phyloP scores from a whole-genome alignment of 257 asterid species.

The Asclepias syriaca region DNA sequence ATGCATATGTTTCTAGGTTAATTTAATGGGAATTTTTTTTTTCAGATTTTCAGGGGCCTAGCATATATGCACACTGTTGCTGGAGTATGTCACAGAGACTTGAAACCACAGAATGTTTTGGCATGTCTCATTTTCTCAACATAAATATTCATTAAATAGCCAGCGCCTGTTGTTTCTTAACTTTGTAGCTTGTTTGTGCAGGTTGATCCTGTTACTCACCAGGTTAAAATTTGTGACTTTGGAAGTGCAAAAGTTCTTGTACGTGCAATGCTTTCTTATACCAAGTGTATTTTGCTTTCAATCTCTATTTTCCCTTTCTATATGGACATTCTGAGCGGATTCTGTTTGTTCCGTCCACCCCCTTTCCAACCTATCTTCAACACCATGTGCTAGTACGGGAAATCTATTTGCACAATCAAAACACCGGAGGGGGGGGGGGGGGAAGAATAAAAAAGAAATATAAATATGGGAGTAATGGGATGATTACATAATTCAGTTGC shows the following conservation, averaged over 20 bases:
- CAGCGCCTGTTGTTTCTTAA: slow-evolving; percentile 11
- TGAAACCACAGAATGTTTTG: slow-evolving; percentile 95
- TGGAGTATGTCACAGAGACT: slow-evolving; percentile 90
- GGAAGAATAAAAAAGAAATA: neutral
- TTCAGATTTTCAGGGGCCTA: slow-evolving; percentile 88
- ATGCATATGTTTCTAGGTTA: neutral
- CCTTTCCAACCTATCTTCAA: neutral
- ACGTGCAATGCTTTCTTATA: slow-evolving; percentile 28
- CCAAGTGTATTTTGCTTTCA: neutral
- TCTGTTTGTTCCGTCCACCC: too few species aligned
- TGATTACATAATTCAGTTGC: neutral
- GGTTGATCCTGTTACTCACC: slow-evolving; percentile 85
- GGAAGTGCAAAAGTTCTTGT: slow-evolving; percentile 97
- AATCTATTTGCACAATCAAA: neutral
- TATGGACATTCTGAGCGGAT: neutral
- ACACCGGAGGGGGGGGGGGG: neutral
- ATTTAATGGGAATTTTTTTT: slow-evolving; percentile 6
- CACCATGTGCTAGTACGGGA: neutral
- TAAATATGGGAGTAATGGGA: neutral
- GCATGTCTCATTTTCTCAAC: slow-evolving; percentile 29
- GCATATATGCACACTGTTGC: slow-evolving; percentile 96
- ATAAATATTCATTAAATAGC: neutral
- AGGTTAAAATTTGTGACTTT: slow-evolving; percentile 90
- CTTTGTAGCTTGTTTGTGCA: slow-evolving; percentile 23
- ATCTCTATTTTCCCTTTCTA: neutral